A percentile compares a stretch with the other conserved stretches of the same genome.
Evolutionary conservation across 2,329 filamentous ascomycete species (phyloP).

Genomic region (Diaporthe citri): DNA sequence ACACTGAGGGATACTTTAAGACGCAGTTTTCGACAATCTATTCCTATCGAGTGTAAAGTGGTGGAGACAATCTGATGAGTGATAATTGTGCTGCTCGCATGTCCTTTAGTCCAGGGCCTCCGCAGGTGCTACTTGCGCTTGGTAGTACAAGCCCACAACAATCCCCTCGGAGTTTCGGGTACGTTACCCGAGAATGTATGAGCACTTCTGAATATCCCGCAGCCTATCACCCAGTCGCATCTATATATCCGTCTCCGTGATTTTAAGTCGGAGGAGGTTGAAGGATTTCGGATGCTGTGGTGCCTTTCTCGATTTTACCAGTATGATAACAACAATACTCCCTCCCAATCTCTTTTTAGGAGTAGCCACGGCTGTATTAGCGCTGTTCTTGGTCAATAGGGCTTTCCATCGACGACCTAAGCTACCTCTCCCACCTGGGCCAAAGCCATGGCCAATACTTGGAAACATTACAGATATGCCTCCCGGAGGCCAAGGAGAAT

Average conservation of each 20-base stretch:
- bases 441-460: constrained; percentile 59
- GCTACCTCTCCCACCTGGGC: constrained; percentile 58
- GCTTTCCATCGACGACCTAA: background rate
- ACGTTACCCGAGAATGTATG: background rate
- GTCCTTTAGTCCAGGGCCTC: background rate
- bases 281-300: background rate
- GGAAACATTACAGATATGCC: constrained; percentile 65
- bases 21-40: background rate
- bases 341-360: background rate
- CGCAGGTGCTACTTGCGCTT: background rate
- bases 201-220: background rate
- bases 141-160: background rate
- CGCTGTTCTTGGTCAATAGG: background rate
- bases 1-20: background rate
- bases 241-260: background rate
- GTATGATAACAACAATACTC: background rate
- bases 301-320: background rate
- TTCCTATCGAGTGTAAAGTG: background rate
- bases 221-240: background rate
- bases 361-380: background rate
- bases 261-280: background rate
- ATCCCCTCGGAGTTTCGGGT: background rate
- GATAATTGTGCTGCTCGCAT: background rate
- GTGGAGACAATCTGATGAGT: background rate
- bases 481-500: constrained; percentile 49